Evolutionary conservation across 306 rosid genomes (phyloP).

Genomic region (Ceratonia siliqua): DNA sequence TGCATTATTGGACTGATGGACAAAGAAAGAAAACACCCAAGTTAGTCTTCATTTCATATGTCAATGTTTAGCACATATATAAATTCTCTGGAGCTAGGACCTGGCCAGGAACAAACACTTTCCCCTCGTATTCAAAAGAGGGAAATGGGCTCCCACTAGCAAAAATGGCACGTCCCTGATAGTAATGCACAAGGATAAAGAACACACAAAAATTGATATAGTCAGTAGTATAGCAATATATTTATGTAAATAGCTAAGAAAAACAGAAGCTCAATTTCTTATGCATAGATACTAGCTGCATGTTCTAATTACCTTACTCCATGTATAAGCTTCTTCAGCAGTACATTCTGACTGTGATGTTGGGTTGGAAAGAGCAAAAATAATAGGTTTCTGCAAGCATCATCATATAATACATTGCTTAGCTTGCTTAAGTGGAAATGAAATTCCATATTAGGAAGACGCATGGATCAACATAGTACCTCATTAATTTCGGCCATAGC

Average conservation of each 20-base stretch:
- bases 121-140: constrained; percentile 79
- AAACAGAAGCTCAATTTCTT: neutral
- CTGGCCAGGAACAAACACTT: constrained; percentile 84
- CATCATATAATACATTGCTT: constrained; percentile 18
- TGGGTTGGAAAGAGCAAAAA: constrained; percentile 52
- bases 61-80: neutral
- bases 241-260: neutral
- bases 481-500: constrained; percentile 77
- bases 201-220: neutral
- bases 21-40: constrained; percentile 22
- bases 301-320: constrained; percentile 45
- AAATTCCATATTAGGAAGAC: neutral
- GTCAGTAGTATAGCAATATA: neutral
- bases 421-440: neutral
- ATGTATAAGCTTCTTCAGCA: constrained; percentile 53
- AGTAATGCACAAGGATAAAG: constrained; percentile 6
- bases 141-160: constrained; percentile 95
- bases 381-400: constrained; percentile 44
- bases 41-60: constrained; percentile 23
- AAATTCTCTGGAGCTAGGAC: constrained; percentile 39
- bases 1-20: constrained; percentile 82
- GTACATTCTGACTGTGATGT: constrained; percentile 58
- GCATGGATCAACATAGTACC: constrained; percentile 44
- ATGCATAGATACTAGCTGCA: neutral
- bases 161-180: constrained; percentile 79